Evolutionary conservation across 176 grass and related monocot species (phyloP), one percentile per base, ranked within the genome.

Genomic region (Neostapfia colusana): DNA sequence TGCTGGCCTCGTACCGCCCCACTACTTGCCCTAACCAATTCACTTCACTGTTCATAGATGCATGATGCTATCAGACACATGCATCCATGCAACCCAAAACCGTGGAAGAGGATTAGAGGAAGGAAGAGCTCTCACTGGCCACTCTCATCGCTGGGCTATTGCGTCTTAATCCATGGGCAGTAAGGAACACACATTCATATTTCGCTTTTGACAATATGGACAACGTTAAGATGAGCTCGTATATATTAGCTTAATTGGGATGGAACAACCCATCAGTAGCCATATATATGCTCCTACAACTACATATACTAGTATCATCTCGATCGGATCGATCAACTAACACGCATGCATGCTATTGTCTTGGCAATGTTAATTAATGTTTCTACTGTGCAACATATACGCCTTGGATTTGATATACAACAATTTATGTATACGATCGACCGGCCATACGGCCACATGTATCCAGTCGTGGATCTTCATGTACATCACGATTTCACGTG

Each of bases 141-240:
- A 9, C 8, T 43, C 42, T 43, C 8, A 13, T 48, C 14, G 13
- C 45, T 13, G 3, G 45, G 5, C 45, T 48, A 6, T 17, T n/a
- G 6, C 50, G 25, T 58, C 55, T 58, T 26, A 26, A 5, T 58
- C 7, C 10, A 13, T 25, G 7, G 20, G 18, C 20, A 21, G 55
- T 34, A 69, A 56, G 70, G 80, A 64, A 41, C 24, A 18, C 69
- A 43, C 25, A 74, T 66, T 74, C 46, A 74, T 74, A 34, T 53
- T 54, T 43, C 38, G 45, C 79, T 82, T 82, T 82, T 65, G 79
- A 82, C 69, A 82, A 65, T 65, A 73, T 73, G 69, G n/a, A 10
- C 18, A 58, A 37, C 64, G 17, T 31, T 27, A 68, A 0, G 42
- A 45, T 16, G 18, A n/a, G 10, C 2, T 54, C 76, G 5, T 54